A percentile compares a stretch with the other conserved stretches of the same genome.
phyloP scores from a whole-genome alignment of 352 stramenopile genomes.

The Chloridella minuta region DNA sequence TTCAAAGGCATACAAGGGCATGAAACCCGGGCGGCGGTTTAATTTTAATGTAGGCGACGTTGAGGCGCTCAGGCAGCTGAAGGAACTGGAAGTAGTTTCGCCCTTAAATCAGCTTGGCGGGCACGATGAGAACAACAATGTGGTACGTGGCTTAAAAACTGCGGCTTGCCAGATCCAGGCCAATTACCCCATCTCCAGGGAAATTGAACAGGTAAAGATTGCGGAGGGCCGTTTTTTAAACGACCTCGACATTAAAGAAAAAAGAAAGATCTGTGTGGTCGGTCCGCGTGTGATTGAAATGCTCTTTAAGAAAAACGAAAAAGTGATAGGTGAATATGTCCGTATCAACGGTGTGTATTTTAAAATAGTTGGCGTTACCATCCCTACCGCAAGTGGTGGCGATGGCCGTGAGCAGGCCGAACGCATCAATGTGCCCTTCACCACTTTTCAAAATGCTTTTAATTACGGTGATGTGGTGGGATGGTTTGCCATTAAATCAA shows the following conservation, averaged over 20 bases:
- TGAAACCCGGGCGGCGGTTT: background rate
- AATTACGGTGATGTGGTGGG: background rate
- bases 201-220: background rate
- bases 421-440: background rate
- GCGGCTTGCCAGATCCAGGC: background rate
- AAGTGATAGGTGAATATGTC: background rate
- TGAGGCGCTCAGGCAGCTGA: background rate
- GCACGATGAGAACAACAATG: background rate
- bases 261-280: background rate
- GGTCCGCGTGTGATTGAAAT: background rate
- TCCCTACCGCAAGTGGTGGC: background rate
- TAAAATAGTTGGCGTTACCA: background rate
- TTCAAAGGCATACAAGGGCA: background rate
- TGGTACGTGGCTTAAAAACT: background rate
- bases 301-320: background rate
- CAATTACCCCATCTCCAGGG: background rate
- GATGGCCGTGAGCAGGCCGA: background rate
- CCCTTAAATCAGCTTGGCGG: background rate
- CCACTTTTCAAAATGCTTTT: background rate
- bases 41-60: background rate
- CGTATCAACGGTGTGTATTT: background rate
- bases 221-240: background rate
- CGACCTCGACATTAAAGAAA: background rate
- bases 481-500: background rate
- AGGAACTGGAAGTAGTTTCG: background rate